Evolutionary conservation across 2,329 filamentous ascomycete genomes (phyloP).

Genomic region (Tolypocladium tropicale): DNA sequence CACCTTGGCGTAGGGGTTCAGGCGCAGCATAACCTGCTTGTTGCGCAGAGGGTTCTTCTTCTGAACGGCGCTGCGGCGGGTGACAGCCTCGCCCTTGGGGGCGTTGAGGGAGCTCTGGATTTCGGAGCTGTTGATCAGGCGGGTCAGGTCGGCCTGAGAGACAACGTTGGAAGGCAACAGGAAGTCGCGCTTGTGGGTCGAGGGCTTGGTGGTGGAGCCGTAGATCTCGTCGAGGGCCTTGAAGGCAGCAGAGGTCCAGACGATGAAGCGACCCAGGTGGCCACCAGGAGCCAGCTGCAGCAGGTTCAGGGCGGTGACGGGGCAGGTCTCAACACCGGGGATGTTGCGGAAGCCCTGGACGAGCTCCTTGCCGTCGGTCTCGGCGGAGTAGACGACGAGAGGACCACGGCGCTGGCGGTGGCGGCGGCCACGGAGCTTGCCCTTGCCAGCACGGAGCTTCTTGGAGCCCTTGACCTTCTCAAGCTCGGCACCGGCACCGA

Average conservation of each 20-base stretch:
- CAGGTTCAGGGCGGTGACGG: slow-evolving; percentile 91
- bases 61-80: slow-evolving; percentile 85
- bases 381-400: slow-evolving; percentile 94
- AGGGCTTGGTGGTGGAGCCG: slow-evolving; percentile 81
- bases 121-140: slow-evolving; percentile 98
- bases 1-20: slow-evolving; percentile 93
- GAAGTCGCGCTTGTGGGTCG: slow-evolving; percentile 98
- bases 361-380: slow-evolving; percentile 90
- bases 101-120: slow-evolving; percentile 91
- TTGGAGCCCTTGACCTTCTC: slow-evolving; percentile 94
- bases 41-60: slow-evolving; percentile 99
- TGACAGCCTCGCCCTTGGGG: slow-evolving; percentile 79
- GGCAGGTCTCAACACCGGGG: slow-evolving; percentile 91
- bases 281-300: slow-evolving; percentile 98
- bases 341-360: slow-evolving; percentile 97
- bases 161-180: slow-evolving; percentile 87
- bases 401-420: slow-evolving; percentile 96
- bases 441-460: slow-evolving; percentile 98
- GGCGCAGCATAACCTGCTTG: slow-evolving; percentile 95
- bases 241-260: slow-evolving; percentile 98
- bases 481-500: slow-evolving; percentile 83
- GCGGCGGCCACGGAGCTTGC: slow-evolving; percentile 93
- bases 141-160: slow-evolving; percentile 87
- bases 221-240: slow-evolving; percentile 95
- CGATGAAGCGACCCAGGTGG: slow-evolving; percentile 96